phyloP scores from a whole-genome alignment of 805 yeast genomes.

The Metschnikowia borealis region DNA sequence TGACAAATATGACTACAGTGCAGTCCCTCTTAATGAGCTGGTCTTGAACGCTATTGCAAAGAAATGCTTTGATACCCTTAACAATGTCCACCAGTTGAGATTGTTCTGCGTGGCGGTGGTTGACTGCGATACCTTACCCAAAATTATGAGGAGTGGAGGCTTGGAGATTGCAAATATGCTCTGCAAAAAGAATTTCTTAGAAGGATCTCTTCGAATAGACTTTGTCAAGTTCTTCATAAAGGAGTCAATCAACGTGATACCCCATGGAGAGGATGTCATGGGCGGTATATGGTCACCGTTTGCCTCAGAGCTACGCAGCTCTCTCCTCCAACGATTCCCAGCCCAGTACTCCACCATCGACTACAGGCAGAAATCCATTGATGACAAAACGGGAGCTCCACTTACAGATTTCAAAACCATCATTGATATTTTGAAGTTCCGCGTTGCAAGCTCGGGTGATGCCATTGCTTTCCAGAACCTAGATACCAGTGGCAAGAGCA shows the following conservation, averaged over 20 bases:
- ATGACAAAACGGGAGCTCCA: conserved; percentile 71
- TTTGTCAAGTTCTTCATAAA: conserved; percentile 76
- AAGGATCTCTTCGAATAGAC: conserved; percentile 74
- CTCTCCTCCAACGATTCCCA: conserved; percentile 59
- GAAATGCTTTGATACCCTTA: conserved; percentile 40
- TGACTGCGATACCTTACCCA: conserved; percentile 76
- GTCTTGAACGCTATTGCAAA: conserved; percentile 42
- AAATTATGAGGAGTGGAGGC: conserved; percentile 80
- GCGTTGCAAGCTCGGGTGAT: conserved; percentile 72
- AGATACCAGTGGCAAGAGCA: conserved; percentile 33
- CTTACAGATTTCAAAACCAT: conserved; percentile 69
- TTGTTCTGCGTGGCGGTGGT: conserved; percentile 80
- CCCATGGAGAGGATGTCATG: conserved; percentile 67
- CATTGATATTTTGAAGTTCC: conserved; percentile 70
- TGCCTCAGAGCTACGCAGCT: conserved; percentile 60
- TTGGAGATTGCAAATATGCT: conserved; percentile 89
- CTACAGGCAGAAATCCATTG: conserved; percentile 68
- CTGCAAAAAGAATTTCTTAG: conserved; percentile 70
- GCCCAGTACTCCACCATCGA: conserved; percentile 81
- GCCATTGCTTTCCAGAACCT: conserved; percentile 64
- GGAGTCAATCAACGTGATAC: conserved; percentile 58
- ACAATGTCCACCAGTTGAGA: conserved; percentile 60
- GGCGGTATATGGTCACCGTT: conserved; percentile 87
- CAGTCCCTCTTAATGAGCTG: conserved; percentile 42
- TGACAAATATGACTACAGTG: conserved; percentile 25